Evolutionary conservation across 257 asterid species (phyloP).

Genomic region (Thymus mandschuricus): DNA sequence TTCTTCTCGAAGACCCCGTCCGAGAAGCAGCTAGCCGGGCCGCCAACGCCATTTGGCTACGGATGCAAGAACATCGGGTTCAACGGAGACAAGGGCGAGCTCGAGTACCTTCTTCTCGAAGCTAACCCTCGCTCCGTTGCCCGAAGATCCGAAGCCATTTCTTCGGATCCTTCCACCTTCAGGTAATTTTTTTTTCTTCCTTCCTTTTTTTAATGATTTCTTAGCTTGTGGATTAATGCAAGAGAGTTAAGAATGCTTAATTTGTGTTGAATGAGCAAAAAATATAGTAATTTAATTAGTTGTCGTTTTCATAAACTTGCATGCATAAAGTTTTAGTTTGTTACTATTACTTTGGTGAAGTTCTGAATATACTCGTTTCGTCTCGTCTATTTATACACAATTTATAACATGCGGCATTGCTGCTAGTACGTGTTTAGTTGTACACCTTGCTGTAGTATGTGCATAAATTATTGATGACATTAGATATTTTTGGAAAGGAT

Average conservation of each 20-base stretch:
- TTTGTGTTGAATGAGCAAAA: not conserved
- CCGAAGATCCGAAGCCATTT: conserved; percentile 44
- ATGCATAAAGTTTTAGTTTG: not conserved
- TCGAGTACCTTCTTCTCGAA: conserved; percentile 66
- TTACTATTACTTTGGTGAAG: not conserved
- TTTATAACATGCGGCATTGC: too few species aligned
- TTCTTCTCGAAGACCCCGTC: conserved; percentile 57
- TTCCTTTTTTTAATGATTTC: too few species aligned
- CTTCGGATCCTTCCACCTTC: conserved; percentile 50
- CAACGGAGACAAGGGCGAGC: conserved; percentile 80
- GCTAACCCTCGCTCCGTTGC: conserved; percentile 47
- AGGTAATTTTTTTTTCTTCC: conserved; percentile 41
- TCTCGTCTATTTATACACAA: not conserved
- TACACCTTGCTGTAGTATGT: too few species aligned
- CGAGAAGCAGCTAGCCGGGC: conserved; percentile 57
- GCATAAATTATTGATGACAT: too few species aligned
- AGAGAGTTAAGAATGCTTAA: not conserved
- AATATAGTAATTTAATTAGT: not conserved
- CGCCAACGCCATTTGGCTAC: conserved; percentile 69
- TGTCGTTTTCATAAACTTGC: conserved; percentile 1
- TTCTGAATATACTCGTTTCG: not conserved
- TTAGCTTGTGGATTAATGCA: not conserved
- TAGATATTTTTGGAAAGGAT: not conserved
- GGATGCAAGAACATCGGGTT: conserved; percentile 76
- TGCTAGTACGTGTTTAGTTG: too few species aligned